These are phyloP conservation scores for Cordyceps tenuipes DNA, from an alignment of 2,329 filamentous ascomycete genomes.

Conservation along the genomic window DNA sequence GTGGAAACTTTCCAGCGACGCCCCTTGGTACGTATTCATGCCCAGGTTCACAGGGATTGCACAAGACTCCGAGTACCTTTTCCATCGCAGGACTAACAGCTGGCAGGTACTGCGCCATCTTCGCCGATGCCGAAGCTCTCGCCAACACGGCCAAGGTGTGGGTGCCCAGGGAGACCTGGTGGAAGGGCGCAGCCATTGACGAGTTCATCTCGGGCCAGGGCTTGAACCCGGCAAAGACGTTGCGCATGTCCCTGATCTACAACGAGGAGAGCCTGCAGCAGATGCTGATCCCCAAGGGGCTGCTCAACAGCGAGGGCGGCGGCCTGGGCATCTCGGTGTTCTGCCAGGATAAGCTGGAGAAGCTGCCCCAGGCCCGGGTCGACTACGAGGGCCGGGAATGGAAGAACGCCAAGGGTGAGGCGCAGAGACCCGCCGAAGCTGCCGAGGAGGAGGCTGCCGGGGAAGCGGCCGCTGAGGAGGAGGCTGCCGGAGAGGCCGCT, in stretches of 20 bases:
- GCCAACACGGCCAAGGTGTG: background rate
- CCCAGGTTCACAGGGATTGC: background rate
- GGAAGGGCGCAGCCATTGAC: background rate
- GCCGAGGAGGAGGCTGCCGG: background rate
- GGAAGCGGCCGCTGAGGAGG: background rate
- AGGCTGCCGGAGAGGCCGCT: background rate
- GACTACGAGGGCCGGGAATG: background rate
- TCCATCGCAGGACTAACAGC: background rate
- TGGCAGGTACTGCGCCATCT: background rate
- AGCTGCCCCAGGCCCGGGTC: background rate
- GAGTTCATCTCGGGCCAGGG: background rate
- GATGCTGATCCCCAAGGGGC: background rate
- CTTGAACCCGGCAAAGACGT: background rate
- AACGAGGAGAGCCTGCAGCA: background rate
- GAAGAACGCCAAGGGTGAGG: background rate
- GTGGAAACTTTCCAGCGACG: background rate
- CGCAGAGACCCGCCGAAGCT: background rate
- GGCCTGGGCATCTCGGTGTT: background rate
- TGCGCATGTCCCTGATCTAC: background rate
- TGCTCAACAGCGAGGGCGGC: background rate
- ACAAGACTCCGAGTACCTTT: background rate
- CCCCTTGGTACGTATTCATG: background rate
- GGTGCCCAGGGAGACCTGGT: background rate
- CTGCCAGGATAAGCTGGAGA: background rate
- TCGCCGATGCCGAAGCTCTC: background rate